A percentile compares a stretch with the other conserved stretches of the same genome.
phyloP scores from a whole-genome alignment of 2,329 filamentous ascomycete genomes.

The Paecilomyces sp. region DNA sequence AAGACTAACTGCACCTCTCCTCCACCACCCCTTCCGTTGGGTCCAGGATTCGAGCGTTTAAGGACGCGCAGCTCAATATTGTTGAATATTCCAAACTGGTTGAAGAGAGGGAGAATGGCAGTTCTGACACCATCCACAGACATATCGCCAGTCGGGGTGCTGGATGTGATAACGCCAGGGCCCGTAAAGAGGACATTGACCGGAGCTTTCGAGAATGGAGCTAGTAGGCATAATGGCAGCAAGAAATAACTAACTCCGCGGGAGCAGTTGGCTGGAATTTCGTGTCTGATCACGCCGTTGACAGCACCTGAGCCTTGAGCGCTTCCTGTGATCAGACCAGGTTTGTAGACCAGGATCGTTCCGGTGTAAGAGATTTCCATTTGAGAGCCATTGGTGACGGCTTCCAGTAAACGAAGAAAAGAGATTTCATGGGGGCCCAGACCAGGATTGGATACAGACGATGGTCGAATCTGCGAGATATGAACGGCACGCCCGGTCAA shows the following conservation, averaged over 20 bases:
- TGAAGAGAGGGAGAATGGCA: slow-evolving; percentile 82
- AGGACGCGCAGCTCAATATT: slow-evolving; percentile 79
- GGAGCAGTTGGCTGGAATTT: slow-evolving; percentile 66
- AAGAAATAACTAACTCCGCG: slow-evolving; percentile 89
- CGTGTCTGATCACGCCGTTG: slow-evolving; percentile 71
- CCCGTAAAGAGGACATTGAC: slow-evolving; percentile 88
- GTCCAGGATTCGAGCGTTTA: slow-evolving; percentile 68
- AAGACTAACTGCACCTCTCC: slow-evolving; percentile 92
- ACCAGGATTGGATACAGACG: slow-evolving; percentile 78
- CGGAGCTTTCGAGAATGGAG: slow-evolving; percentile 85
- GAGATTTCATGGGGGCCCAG: slow-evolving; percentile 91
- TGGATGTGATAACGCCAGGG: slow-evolving; percentile 83
- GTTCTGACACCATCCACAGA: slow-evolving; percentile 91
- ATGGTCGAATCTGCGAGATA: slow-evolving; percentile 87
- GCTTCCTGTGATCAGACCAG: slow-evolving; percentile 83
- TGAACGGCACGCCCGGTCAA: slow-evolving; percentile 83
- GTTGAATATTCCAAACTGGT: slow-evolving; percentile 81
- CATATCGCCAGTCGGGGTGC: slow-evolving; percentile 77
- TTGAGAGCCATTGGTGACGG: slow-evolving; percentile 87
- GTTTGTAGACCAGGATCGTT: slow-evolving; percentile 85
- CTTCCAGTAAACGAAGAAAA: slow-evolving; percentile 87
- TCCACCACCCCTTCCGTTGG: slow-evolving; percentile 69
- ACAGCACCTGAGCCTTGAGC: slow-evolving; percentile 67
- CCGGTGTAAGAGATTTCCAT: slow-evolving; percentile 97
- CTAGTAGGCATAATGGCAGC: slow-evolving; percentile 78